Evolutionary conservation across 371 early-diverging fungal species (phyloP), one percentile per base, ranked within the genome.

Genomic region (Mortierella sp.): DNA sequence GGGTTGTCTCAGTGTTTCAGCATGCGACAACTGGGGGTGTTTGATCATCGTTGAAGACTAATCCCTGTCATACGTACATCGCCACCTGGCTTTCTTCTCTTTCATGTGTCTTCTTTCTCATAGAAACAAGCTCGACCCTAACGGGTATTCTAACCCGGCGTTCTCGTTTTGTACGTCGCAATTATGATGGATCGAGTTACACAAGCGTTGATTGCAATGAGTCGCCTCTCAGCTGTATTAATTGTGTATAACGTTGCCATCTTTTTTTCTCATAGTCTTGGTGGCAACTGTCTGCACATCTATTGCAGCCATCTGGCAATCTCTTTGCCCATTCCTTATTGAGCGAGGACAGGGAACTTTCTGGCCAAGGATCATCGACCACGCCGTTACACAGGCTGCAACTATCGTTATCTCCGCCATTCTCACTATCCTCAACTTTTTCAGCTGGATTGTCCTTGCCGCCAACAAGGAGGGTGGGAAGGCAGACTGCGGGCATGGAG

Each of bases 401-500:
- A 66, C 66, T 3, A 69, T 76, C 41, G 50, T 65, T 31, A n/a
- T 76, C 28, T 69, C 76, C 24, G 52, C 53, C 47, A 49, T 69
- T 23, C 67, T 76, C 28, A 62, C 68, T 16, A 18, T 65, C 47
- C 63, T 69, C 62, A 76, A 76, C 51, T 76, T 76, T 31, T 60
- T 76, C 42, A 76, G 76, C 63, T 76, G 76, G 76, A 76, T 69
- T 42, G 8, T 76, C 39, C 58, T 76, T 1, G 76, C 66, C 1
- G 16, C 76, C 13, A 54, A 76, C 63, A 54, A 58, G 31, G 58
- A 62, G 26, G 76, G 76, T 1, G 70, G 66, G 26, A 76, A 76
- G 31, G 65, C 70, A 3, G 58, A 61, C 12, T 76, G 76, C 21
- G 46, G 39, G 7, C 54, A 65, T 14, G 70, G 63, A 2, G 49